Evolutionary conservation across 768 basidiomycete species (phyloP).

Genomic region (Psilocybe cyanescens): DNA sequence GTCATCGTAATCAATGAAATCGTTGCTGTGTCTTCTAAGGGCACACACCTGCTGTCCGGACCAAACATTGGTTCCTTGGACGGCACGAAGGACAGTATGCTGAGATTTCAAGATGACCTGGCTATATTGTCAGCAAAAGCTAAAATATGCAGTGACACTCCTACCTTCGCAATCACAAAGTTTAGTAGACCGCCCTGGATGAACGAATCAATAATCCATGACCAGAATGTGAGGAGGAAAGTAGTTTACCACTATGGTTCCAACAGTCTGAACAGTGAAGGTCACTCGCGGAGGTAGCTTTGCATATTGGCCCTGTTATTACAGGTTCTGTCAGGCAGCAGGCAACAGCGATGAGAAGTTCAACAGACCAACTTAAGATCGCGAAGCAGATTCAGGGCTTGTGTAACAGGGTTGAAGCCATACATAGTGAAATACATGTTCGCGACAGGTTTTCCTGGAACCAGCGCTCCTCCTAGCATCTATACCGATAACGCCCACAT

Average conservation of each 20-base stretch:
- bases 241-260: slow-evolving; percentile 49
- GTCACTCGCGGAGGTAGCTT: slow-evolving; percentile 66
- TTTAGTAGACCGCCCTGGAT: slow-evolving; percentile 49
- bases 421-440: slow-evolving; percentile 50
- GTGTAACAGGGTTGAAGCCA: slow-evolving; percentile 48
- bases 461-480: slow-evolving; percentile 51
- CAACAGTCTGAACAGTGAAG: slow-evolving; percentile 55
- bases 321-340: too few species aligned
- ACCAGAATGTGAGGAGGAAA: background rate
- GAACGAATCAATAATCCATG: too few species aligned
- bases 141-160: slow-evolving; percentile 6
- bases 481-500: slow-evolving; percentile 13
- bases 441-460: slow-evolving; percentile 49
- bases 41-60: slow-evolving; percentile 49
- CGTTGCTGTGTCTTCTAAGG: background rate
- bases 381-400: slow-evolving; percentile 51
- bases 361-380: slow-evolving; percentile 54
- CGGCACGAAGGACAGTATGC: slow-evolving; percentile 41
- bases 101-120: slow-evolving; percentile 35
- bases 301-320: slow-evolving; percentile 38
- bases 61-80: slow-evolving; percentile 58
- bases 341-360: too few species aligned
- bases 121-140: background rate
- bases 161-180: slow-evolving; percentile 55
- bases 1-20: background rate